Base-by-base conservation (phyloP, 129 eudicot species). In the Arctium minus region DNA sequence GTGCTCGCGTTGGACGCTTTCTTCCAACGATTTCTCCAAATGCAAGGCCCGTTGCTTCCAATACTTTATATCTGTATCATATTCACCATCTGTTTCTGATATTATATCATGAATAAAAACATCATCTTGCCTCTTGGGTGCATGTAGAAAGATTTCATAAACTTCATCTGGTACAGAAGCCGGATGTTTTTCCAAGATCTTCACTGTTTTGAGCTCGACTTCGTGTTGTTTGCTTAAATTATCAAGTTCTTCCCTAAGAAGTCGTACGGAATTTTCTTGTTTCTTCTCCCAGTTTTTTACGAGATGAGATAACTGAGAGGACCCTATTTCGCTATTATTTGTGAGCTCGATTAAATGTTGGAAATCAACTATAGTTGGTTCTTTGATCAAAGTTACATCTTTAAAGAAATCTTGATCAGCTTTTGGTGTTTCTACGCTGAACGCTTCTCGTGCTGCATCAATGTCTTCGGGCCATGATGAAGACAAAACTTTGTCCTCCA, bases 401-500 rank as follows among this genome's bases (percentile, higher is more conserved):
- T 86, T 87, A 72, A 93, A 79, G 88, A 86, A 87, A 83, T 90
- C 93, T 62, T 86, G 89, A 81, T 92, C 89, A 31, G 86, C 84
- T 50, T 84, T 80, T 62, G 89, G 93, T 38, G 37, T 91, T 70
- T 89, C 93, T 3, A 92, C 81, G 35, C 86, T 89, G 83, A 90
- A 89, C 50, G 73, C 89, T 65, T 89, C 88, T 35, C 93, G 88
- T 0, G 84, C 90, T 88, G 83, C 97, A 56, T 92, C 87, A 39
- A 89, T 89, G 86, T 89, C 92, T 75, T 92, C 92, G 0, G 93
- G 97, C 97, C 97, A 89, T 92, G 89, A 89, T 17, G 92, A 89
- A 79, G 88, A 82, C 56, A 88, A 90, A 87, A 82, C 90, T 67
- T 89, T 89, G 60, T 86, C 68, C 36, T 89, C 93, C 92, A 88